These are phyloP conservation scores for Penicillium flavigenum DNA, from an alignment of 495 filamentous ascomycete genomes.

Conservation along the genomic window DNA sequence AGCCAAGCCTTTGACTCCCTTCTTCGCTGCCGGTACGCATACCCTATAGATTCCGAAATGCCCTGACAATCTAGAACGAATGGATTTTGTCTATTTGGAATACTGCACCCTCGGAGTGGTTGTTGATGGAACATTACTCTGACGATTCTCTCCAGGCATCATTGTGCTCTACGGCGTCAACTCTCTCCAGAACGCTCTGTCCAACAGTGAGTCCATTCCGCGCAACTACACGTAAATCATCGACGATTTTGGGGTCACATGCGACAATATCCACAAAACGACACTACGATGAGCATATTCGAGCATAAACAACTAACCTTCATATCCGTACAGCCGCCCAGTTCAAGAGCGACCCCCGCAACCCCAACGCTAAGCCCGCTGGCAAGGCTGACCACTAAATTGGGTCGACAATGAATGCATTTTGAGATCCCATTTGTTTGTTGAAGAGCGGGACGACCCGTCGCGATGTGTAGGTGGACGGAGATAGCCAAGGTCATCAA, in stretches of 20 bases:
- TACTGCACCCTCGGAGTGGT: slow-evolving; percentile 1
- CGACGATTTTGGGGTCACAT: neutral
- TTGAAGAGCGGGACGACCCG: slow-evolving; percentile 19
- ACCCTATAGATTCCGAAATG: slow-evolving; percentile 1
- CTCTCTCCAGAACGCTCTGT: slow-evolving; percentile 66
- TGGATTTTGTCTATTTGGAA: neutral
- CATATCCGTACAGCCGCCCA: slow-evolving; percentile 64
- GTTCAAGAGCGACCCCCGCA: slow-evolving; percentile 94
- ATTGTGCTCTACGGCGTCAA: slow-evolving; percentile 88
- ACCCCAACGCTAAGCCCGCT: slow-evolving; percentile 63
- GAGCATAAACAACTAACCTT: slow-evolving; percentile 23
- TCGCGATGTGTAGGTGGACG: slow-evolving; percentile 16
- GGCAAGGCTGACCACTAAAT: slow-evolving; percentile 47
- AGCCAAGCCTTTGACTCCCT: slow-evolving; percentile 88
- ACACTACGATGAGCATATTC: slow-evolving; percentile 11
- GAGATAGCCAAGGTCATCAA: slow-evolving; percentile 23
- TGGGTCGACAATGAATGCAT: slow-evolving; percentile 17
- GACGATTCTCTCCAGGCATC: slow-evolving; percentile 55
- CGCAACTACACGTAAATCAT: neutral
- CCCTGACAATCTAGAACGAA: neutral
- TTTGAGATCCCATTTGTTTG: slow-evolving; percentile 21
- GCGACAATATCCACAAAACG: neutral
- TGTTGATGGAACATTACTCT: slow-evolving; percentile 27
- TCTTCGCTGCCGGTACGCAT: slow-evolving; percentile 87
- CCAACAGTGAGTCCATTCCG: slow-evolving; percentile 62